Base-by-base conservation (phyloP, 164 flowering plant genomes). In the Malania oleifera region DNA sequence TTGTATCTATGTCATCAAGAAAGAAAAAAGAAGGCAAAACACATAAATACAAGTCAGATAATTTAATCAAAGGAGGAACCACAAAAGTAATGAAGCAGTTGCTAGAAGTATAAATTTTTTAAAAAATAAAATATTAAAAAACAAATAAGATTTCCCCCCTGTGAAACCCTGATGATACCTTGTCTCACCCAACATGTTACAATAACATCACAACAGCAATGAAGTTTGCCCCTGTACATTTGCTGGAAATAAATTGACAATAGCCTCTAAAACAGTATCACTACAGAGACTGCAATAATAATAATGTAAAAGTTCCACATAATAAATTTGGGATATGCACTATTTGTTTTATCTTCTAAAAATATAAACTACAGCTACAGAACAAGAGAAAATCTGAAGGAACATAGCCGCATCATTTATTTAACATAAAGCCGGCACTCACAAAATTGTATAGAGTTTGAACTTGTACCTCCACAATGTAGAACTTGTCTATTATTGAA, bases 1-100 rank as follows among this genome's bases (percentile, higher is more conserved):
- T 85, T 91, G 88, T 91, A 95, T 89, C 99, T 95, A 82, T 57
- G 41, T 50, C 71, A 79, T 43, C 62, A 66, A 71, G 20, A 77
- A 53, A 57, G 18, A 48, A 51, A 60, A 69, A 67, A 65, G 34
- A 61, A 64, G 48, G 47, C 20, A 68, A 62, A 56, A 22, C 28
- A 68, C 56, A 62, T 78, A 18, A 77, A 64, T 66, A 65, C 41
- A 67, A 47, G 34, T 48, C 11, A 59, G 50, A n/a, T 54, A 54
- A 51, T 35, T 20, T 23, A 35, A 60, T 20, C 28, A 54, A 19
- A 67, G n/a, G 34, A 54, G 19, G 20, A 53, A 69, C 23, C 18
- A 7, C 0, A 59, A 43, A 11, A 48, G 13, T 10, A 27, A 66
- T 26, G 27, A 56, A 71, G 27, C 18, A 60, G 56, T 48, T 28